These are phyloP conservation scores for Ascochyta koolunga DNA, from an alignment of 2,329 filamentous ascomycete genomes.

Conservation along the genomic window DNA sequence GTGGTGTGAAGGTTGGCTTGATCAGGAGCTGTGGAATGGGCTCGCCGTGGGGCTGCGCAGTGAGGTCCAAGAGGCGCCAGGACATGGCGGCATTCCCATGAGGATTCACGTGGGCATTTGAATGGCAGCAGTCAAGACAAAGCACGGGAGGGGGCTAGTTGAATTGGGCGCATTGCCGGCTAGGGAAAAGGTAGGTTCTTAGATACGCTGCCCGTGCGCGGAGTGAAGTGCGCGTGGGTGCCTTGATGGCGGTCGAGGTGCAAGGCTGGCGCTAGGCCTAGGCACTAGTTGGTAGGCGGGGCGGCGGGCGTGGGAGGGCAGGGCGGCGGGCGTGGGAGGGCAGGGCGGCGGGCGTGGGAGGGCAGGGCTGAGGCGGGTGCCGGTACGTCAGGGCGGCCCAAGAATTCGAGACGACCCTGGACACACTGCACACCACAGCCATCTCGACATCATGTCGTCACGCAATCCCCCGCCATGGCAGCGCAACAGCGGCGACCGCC, in stretches of 20 bases:
- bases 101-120: too few species aligned
- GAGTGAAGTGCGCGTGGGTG: too few species aligned
- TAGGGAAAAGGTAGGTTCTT: too few species aligned
- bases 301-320: too few species aligned
- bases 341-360: not conserved
- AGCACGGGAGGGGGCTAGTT: too few species aligned
- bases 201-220: too few species aligned
- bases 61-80: constrained; percentile 43
- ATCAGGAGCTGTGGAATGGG: constrained; percentile 66
- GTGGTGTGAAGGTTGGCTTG: constrained; percentile 61
- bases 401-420: constrained; percentile 16
- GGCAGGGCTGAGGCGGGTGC: not conserved
- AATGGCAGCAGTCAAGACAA: too few species aligned
- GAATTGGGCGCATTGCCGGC: too few species aligned
- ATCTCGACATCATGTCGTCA: constrained; percentile 32
- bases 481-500: constrained; percentile 29
- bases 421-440: not conserved
- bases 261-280: too few species aligned
- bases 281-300: too few species aligned
- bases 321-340: constrained; percentile 1
- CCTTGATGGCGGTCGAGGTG: not conserved
- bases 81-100: constrained; percentile 35
- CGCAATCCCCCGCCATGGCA: constrained; percentile 44
- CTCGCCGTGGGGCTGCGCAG: constrained; percentile 26
- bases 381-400: constrained; percentile 29